Base-by-base conservation (phyloP, 441 rosid species). In the Biscutella laevigata region DNA sequence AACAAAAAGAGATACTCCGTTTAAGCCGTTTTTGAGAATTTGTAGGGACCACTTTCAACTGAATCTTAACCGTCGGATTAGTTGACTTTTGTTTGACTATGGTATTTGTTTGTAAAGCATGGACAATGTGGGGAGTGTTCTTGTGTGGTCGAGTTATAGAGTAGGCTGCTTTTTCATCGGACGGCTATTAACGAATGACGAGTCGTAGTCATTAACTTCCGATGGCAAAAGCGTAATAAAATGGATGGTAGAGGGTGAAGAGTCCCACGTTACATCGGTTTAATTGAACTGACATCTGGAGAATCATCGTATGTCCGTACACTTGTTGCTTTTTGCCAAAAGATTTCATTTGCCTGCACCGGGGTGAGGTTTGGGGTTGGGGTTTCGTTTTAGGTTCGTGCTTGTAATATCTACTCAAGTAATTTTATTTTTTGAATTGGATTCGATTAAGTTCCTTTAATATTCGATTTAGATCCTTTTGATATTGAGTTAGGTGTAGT, bases 241-340 rank as follows among this genome's bases (percentile, higher is more conserved):
- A 0, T 0, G 22, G 28, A 19, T 17, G 15, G 4, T 2, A 1
- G 4, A 10, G 35, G 22, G 60, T n/a, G n/a, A n/a, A n/a, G n/a
- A n/a, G 61, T 30, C 66, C 70, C 55, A 32, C 42, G 44, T 34
- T 17, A 34, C 41, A 47, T 46, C 7, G 20, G 10, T 10, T 7
- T 29, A 25, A 17, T 43, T 29, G 32, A 42, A 28, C 45, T 66
- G 50, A 44, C 56, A 37, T 44, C n/a, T 44, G n/a, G 64, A 25
- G 37, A 16, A 10, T 19, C n/a, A n/a, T n/a, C n/a, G n/a, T 52
- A 58, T 30, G 70, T 51, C 69, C 70, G 65, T 66, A 58, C 65
- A 39, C 12, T 37, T 33, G 41, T 32, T 50, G 51, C 53, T 34
- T 57, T n/a, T n/a, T n/a, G n/a, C n/a, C n/a, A n/a, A n/a, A n/a